phyloP scores from a whole-genome alignment of 495 filamentous ascomycete species.

The Aspergillus taichungensis region DNA sequence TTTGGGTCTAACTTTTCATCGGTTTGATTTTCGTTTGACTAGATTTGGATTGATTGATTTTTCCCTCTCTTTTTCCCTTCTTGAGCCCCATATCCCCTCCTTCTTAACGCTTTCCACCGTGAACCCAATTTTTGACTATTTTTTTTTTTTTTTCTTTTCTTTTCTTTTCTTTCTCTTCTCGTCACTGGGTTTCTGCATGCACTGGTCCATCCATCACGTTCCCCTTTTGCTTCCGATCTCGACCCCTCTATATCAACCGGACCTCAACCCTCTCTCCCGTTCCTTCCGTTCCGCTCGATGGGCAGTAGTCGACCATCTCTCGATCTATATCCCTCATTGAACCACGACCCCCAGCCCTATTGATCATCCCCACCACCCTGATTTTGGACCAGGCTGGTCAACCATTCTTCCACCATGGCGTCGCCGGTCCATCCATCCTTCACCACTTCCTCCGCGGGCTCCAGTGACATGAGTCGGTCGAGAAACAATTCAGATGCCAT shows the following conservation, averaged over 20 bases:
- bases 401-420: constrained; percentile 10
- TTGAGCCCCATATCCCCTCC: no score
- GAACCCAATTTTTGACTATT: no score
- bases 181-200: no score
- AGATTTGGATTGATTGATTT: no score
- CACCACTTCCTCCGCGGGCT: constrained; percentile 20
- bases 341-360: neutral
- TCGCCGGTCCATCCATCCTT: constrained; percentile 17
- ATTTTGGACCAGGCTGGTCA: constrained; percentile 11
- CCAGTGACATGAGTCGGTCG: constrained; percentile 23
- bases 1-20: neutral
- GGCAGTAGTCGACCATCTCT: neutral
- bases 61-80: no score
- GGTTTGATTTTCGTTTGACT: no score
- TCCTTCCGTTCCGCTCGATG: constrained; percentile 1
- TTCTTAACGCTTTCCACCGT: no score
- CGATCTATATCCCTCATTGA: constrained; percentile 1
- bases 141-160: no score
- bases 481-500: constrained; percentile 36
- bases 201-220: no score
- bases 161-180: no score
- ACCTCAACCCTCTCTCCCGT: neutral
- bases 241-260: neutral
- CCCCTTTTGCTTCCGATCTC: no score
- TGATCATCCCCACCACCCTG: neutral